Conservation (phyloP, 306 rosid species). For the Medicago lupulina region DNA sequence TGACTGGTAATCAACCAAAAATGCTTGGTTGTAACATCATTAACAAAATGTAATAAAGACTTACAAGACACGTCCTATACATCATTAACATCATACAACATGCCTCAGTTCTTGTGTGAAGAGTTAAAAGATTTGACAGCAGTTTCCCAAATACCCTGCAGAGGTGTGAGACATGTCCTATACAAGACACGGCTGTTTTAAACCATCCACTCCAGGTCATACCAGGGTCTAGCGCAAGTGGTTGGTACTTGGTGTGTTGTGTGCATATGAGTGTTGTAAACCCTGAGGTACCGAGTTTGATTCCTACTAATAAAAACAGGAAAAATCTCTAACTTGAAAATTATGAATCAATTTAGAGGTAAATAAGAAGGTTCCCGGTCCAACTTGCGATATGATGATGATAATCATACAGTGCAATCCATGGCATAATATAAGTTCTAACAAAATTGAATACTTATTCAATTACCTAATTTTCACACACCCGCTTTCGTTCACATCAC, state of each 20-base stretch:
- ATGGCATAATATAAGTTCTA: slow-evolving; percentile 4
- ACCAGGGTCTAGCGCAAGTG: neutral
- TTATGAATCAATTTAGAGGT: neutral
- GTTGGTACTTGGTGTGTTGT: neutral
- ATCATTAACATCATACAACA: too few species aligned
- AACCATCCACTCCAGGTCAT: slow-evolving; percentile 20
- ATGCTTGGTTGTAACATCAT: slow-evolving; percentile 3
- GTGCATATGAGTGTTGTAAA: neutral
- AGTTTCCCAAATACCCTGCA: slow-evolving; percentile 21
- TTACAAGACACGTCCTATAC: too few species aligned
- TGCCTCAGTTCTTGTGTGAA: neutral
- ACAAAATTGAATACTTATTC: neutral
- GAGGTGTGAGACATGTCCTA: neutral
- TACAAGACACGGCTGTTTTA: neutral
- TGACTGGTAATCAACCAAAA: slow-evolving; percentile 14
- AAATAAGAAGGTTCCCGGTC: slow-evolving; percentile 11
- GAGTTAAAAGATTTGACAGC: neutral
- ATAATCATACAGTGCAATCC: neutral
- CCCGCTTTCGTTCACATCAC: neutral
- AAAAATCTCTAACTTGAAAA: neutral
- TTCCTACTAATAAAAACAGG: neutral
- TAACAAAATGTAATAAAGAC: slow-evolving; percentile 3
- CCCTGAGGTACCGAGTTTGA: neutral
- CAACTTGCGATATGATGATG: slow-evolving; percentile 21
- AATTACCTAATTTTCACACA: neutral